phyloP scores from a whole-genome alignment of 2,329 filamentous ascomycete species.

The Didymella sp. region DNA sequence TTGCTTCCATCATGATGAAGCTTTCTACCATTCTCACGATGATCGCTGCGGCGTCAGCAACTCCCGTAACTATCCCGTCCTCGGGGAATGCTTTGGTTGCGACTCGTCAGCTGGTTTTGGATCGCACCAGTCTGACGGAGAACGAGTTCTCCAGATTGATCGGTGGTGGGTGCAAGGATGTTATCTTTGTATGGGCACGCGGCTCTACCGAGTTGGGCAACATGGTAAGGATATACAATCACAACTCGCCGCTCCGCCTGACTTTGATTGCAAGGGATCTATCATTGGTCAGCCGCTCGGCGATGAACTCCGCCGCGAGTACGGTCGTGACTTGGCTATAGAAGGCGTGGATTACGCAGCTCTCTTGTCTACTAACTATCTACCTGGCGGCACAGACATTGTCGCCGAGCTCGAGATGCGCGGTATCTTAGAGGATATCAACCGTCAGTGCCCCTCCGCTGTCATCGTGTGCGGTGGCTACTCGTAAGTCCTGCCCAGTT shows the following conservation, averaged over 20 bases:
- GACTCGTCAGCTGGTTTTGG: background rate
- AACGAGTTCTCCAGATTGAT: background rate
- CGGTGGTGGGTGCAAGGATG: background rate
- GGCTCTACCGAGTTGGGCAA: background rate
- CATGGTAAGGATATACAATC: background rate
- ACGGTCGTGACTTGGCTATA: background rate
- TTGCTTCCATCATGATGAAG: background rate
- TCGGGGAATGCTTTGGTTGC: background rate
- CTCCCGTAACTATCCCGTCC: background rate
- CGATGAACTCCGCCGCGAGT: background rate
- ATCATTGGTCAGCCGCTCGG: background rate
- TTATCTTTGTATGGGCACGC: background rate
- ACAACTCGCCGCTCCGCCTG: background rate
- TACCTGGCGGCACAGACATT: background rate
- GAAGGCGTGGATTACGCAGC: background rate
- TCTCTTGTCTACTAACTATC: background rate
- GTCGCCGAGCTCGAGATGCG: background rate
- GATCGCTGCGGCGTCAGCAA: background rate
- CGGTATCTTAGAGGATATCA: background rate
- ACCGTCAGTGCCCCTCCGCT: background rate
- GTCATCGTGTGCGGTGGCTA: background rate
- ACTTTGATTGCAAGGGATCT: background rate
- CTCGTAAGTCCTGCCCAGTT: background rate
- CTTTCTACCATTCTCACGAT: background rate
- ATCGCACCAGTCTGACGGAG: background rate